A percentile compares a stretch with the other conserved stretches of the same genome.
Evolutionary conservation across 495 filamentous ascomycete genomes (phyloP).

Genomic region (Saxispiralis lemnorum): DNA sequence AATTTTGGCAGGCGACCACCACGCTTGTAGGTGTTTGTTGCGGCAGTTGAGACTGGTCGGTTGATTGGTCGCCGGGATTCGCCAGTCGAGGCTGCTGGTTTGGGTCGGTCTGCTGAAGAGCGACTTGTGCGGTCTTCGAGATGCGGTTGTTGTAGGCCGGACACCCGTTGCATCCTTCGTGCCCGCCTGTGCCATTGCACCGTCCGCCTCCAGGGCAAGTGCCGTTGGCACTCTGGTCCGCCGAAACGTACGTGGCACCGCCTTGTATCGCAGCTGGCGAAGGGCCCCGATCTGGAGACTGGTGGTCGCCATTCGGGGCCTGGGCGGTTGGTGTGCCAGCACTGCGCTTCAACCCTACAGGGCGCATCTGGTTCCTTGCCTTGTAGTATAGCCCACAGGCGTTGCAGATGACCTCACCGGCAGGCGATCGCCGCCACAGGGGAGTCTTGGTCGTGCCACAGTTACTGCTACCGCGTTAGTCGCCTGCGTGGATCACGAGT

Average conservation of each 20-base stretch:
- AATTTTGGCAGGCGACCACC: slow-evolving; percentile 90
- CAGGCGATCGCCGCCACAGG: slow-evolving; percentile 83
- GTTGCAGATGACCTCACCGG: slow-evolving; percentile 91
- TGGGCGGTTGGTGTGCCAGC: slow-evolving; percentile 6
- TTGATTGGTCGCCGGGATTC: slow-evolving; percentile 10
- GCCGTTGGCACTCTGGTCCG: slow-evolving; percentile 53
- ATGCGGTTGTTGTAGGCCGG: slow-evolving; percentile 95
- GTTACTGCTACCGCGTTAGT: slow-evolving; percentile 41
- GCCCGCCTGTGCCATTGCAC: slow-evolving; percentile 92
- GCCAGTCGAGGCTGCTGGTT: slow-evolving; percentile 3
- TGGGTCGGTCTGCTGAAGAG: slow-evolving; percentile 30
- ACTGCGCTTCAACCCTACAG: slow-evolving; percentile 64
- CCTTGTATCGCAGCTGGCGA: slow-evolving; percentile 28
- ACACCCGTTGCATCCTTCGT: slow-evolving; percentile 89
- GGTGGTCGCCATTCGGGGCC: slow-evolving; percentile 6
- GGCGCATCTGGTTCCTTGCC: slow-evolving; percentile 73
- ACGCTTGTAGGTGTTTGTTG: slow-evolving; percentile 32
- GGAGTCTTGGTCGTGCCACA: slow-evolving; percentile 86
- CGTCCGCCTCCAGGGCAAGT: slow-evolving; percentile 88
- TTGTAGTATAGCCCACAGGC: slow-evolving; percentile 92
- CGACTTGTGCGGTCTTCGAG: slow-evolving; percentile 64
- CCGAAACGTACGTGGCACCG: slow-evolving; percentile 60
- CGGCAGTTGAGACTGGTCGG: not conserved
- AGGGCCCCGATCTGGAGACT: slow-evolving; percentile 24
- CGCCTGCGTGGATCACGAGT: not conserved